Percentiles rank a stretch among this genome's conserved stretches.
Evolutionary conservation across 164 flowering plant species (phyloP).

Genomic region (Nelumbo lutea): DNA sequence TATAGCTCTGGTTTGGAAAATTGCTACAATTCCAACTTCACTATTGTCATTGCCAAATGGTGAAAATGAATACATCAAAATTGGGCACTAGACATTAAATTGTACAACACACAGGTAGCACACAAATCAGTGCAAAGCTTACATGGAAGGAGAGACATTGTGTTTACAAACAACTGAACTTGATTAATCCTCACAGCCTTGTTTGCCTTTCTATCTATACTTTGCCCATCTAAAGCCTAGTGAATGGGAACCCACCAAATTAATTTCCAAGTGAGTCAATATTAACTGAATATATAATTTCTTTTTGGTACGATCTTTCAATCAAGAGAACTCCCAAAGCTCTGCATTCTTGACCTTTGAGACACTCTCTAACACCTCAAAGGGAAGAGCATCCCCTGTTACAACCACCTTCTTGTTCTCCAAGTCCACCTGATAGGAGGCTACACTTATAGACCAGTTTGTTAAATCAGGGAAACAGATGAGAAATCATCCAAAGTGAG

Average conservation of each 20-base stretch:
- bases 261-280: neutral
- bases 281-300: neutral
- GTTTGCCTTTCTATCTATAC: neutral
- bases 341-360: slow-evolving; percentile 74
- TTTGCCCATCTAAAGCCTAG: neutral
- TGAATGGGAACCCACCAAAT: neutral
- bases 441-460: slow-evolving; percentile 53
- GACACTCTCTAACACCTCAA: slow-evolving; percentile 81
- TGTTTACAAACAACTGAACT: neutral
- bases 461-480: neutral
- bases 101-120: neutral
- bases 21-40: too few species aligned
- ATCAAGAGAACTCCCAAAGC: slow-evolving; percentile 48
- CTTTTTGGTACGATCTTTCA: neutral
- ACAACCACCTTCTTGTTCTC: slow-evolving; percentile 85
- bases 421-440: slow-evolving; percentile 73
- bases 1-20: too few species aligned
- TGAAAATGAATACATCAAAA: too few species aligned
- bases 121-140: neutral
- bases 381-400: slow-evolving; percentile 72
- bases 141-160: neutral
- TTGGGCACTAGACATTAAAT: neutral
- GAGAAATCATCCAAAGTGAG: neutral
- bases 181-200: neutral
- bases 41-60: too few species aligned